Base-by-base conservation (phyloP, 108 stramenopile species). In the Cyclotella distinguenda region DNA sequence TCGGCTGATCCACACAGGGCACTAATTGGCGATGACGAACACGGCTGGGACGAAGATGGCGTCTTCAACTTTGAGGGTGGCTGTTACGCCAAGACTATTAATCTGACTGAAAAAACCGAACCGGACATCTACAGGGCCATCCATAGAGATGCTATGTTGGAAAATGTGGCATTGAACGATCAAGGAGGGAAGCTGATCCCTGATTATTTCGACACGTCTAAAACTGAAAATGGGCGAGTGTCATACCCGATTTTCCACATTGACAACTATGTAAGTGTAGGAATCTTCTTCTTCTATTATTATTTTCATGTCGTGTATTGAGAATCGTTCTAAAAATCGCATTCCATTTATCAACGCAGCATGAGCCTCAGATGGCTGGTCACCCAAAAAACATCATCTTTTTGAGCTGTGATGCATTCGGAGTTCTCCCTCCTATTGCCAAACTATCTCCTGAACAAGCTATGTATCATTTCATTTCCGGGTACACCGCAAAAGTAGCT, bases 11-110 rank as follows among this genome's bases (percentile, higher is more conserved):
- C 96, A 38, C 81, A 91, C 48, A 84, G 98, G 26, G 87, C 85
- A 53, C 83, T 98, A 46, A 97, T 98, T 68, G 98, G 98, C 48
- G 98, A 78, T 52, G 70, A 96, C 64, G 96, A 96, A 61, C 96
- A 96, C 70, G 96, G 96, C 54, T 98, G 97, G 97, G 97, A 98
- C 67, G 90, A 98, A 49, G 74, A 96, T 30, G 97, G 97, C 40
- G 78, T 98, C 52, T 98, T 93, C 82, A 98, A 98, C 84, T 96
- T 98, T 77, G 97, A 98, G 74, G 97, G 97, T 42, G 97, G 97
- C 26, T 98, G 97, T 82, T 98, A 98, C 70, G 97, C 97, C 70
- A 98, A 98, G 87, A 98, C 97, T 31, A 93, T 96, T 73, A 88
- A 97, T 65, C 80, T 98, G 73, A 67, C 77, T 12, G 94, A 95